phyloP scores from a whole-genome alignment of 1,284 basidiomycete genomes.

The Cystobasidiaceae sp. region DNA sequence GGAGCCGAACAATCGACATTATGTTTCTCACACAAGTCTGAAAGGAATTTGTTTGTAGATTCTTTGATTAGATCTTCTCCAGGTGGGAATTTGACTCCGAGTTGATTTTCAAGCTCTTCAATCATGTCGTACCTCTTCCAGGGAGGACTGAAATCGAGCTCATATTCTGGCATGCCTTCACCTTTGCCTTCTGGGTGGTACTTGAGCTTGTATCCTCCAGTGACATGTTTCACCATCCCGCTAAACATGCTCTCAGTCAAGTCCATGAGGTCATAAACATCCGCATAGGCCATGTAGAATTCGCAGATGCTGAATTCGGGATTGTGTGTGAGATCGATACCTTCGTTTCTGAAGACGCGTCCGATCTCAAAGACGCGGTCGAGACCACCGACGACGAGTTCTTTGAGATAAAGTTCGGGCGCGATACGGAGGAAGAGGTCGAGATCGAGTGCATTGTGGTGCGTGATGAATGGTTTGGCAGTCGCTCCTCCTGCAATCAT shows the following conservation, averaged over 20 bases:
- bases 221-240: conserved; percentile 85
- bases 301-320: conserved; percentile 98
- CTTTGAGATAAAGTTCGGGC: conserved; percentile 96
- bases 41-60: conserved; percentile 82
- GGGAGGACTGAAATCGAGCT: conserved; percentile 86
- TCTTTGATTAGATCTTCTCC: conserved; percentile 84
- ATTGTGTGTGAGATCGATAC: conserved; percentile 97
- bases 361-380: conserved; percentile 99
- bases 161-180: conserved; percentile 58
- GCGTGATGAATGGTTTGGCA: conserved; percentile 96
- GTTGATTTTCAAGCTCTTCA: conserved; percentile 87
- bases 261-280: conserved; percentile 99
- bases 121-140: conserved; percentile 99
- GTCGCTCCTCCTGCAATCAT: conserved; percentile 95
- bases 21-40: conserved; percentile 81
- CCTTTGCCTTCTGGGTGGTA: conserved; percentile 66
- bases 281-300: conserved; percentile 99
- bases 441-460: conserved; percentile 96
- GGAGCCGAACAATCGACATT: conserved; percentile 97
- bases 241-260: conserved; percentile 88
- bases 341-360: conserved; percentile 96
- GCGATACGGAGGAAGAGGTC: conserved; percentile 98
- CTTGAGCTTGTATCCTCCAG: conserved; percentile 72
- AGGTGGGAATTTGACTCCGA: conserved; percentile 85
- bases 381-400: conserved; percentile 92